phyloP scores from a whole-genome alignment of 768 basidiomycete species.

The Macrolepiota albuminosa region DNA sequence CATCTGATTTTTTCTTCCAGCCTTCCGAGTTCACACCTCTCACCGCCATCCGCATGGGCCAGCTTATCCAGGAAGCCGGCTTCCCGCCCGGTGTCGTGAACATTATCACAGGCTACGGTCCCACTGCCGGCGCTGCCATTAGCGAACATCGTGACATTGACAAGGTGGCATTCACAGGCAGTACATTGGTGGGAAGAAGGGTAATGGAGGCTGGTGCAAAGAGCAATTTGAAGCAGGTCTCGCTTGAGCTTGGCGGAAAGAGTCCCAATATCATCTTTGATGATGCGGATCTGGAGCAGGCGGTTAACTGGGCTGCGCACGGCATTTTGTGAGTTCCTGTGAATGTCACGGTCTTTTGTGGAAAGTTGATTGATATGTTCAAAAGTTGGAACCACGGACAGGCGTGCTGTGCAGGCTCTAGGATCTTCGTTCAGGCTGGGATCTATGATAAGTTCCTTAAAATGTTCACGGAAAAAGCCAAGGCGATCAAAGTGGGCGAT shows the following conservation, averaged over 20 bases:
- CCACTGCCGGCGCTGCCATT: constrained; percentile 66
- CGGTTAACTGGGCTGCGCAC: constrained; percentile 59
- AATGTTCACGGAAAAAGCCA: constrained; percentile 52
- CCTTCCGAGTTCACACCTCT: constrained; percentile 79
- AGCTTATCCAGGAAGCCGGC: constrained; percentile 67
- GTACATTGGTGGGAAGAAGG: constrained; percentile 67
- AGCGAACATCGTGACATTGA: constrained; percentile 65
- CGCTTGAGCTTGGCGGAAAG: constrained; percentile 75
- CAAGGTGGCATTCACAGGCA: constrained; percentile 51
- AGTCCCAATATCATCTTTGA: constrained; percentile 62
- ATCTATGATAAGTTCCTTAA: constrained; percentile 81
- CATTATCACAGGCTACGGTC: constrained; percentile 68
- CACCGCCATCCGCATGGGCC: constrained; percentile 51
- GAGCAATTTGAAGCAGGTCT: constrained; percentile 74
- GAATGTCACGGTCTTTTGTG: not conserved
- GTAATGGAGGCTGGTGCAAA: constrained; percentile 71
- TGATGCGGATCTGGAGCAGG: constrained; percentile 59
- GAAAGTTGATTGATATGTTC: too few relatives aligned
- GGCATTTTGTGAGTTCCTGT: constrained; percentile 57
- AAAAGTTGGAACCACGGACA: constrained; percentile 70
- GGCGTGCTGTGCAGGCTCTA: constrained; percentile 80
- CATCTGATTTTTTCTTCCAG: constrained; percentile 20
- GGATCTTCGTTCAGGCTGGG: constrained; percentile 77
- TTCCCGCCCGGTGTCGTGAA: constrained; percentile 81
- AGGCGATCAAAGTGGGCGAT: constrained; percentile 59